Percentiles rank a stretch among this genome's conserved stretches.
Evolutionary conservation across 495 filamentous ascomycete genomes (phyloP).

Genomic region (Diplogelasinospora grovesii): DNA sequence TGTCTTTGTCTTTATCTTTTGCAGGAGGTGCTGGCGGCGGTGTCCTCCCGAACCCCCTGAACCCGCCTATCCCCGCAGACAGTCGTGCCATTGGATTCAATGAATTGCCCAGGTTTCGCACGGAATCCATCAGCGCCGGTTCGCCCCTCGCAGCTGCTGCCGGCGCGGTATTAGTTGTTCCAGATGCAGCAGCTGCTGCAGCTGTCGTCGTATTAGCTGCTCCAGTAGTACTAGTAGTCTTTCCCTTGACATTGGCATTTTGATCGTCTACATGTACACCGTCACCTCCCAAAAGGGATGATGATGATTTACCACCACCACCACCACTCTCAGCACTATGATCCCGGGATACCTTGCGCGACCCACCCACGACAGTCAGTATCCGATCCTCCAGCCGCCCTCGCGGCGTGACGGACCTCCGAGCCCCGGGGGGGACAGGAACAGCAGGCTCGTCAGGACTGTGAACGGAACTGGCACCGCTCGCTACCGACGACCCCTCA

Average conservation of each 20-base stretch:
- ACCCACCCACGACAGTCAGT: constrained; percentile 55
- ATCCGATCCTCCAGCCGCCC: constrained; percentile 58
- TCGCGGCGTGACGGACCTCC: constrained; percentile 26
- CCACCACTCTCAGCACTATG: constrained; percentile 63
- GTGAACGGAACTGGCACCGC: constrained; percentile 40
- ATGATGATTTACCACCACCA: too few species aligned
- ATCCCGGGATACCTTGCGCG: constrained; percentile 53
- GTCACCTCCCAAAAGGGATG: too few species aligned
- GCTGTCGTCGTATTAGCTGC: constrained; percentile 8
- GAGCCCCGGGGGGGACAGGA: too few species aligned
- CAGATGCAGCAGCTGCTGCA: constrained; percentile 3
- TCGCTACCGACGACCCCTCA: constrained; percentile 31
- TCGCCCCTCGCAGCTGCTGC: constrained; percentile 41
- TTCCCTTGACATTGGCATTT: constrained; percentile 31
- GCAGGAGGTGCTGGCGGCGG: constrained; percentile 15
- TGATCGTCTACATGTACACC: too few species aligned
- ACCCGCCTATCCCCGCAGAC: constrained; percentile 55
- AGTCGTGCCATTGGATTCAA: constrained; percentile 81
- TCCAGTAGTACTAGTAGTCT: too few species aligned
- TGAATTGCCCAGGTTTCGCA: constrained; percentile 75
- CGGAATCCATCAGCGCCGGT: constrained; percentile 64
- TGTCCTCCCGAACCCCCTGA: constrained; percentile 67
- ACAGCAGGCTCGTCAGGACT: constrained; percentile 32
- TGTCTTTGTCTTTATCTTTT: too few species aligned
- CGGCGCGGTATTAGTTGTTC: constrained; percentile 1